Percentiles rank a stretch among this genome's conserved stretches.
Conservation (phyloP, 2,329 filamentous ascomycete genomes). For the Penicillium sp. region DNA sequence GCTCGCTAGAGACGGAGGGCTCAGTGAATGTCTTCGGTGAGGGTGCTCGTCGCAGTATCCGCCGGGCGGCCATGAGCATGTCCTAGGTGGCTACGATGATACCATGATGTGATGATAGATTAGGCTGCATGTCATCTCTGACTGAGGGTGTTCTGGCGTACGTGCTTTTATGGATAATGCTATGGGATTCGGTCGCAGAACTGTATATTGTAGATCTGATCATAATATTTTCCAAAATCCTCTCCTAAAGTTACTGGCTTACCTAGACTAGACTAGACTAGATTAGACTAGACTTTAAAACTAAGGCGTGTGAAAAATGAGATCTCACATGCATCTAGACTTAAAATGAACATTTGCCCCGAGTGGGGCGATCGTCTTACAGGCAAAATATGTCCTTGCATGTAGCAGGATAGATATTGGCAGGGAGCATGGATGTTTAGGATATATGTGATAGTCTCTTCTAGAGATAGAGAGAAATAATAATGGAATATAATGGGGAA, state of each 20-base stretch:
- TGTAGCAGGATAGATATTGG: too few relatives aligned
- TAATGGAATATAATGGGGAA: too few relatives aligned
- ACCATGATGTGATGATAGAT: conserved; percentile 31
- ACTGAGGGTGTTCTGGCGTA: conserved; percentile 11
- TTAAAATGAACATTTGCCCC: not conserved
- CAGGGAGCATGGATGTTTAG: not conserved
- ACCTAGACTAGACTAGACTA: too few relatives aligned
- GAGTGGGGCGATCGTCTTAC: not conserved
- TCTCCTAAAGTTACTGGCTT: too few relatives aligned
- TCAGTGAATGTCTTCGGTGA: conserved; percentile 77
- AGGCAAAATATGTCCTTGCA: not conserved
- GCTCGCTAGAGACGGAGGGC: conserved; percentile 80
- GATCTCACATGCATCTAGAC: not conserved
- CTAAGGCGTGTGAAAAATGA: not conserved
- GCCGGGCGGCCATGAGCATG: conserved; percentile 49
- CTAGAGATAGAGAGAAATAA: too few relatives aligned
- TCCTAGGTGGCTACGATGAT: conserved; percentile 12
- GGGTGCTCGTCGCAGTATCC: conserved; percentile 75
- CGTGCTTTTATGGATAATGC: conserved; percentile 7
- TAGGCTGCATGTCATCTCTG: conserved; percentile 23
- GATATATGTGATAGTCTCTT: not conserved
- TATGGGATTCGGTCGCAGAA: not conserved
- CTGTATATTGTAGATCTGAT: not conserved
- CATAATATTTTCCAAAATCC: not conserved
- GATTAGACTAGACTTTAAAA: too few relatives aligned